Percentiles rank a stretch among this genome's conserved stretches.
Conservation (phyloP, 495 filamentous ascomycete genomes). For the Clavariopsis aquatica region DNA sequence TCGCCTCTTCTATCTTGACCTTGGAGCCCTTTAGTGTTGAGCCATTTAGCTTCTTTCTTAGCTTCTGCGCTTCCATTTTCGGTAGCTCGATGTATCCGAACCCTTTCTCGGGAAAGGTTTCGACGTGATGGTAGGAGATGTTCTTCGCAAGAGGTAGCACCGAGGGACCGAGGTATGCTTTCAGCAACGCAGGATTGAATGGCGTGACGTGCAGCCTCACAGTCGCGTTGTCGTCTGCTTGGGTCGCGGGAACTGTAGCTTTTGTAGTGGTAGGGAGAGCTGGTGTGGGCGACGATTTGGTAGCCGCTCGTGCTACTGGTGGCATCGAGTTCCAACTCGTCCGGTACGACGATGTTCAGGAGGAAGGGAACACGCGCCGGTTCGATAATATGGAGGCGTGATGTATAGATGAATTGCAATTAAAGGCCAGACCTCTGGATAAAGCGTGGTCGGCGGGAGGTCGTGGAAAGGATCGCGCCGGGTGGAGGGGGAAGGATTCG, state of each 20-base stretch:
- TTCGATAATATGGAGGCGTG: background rate
- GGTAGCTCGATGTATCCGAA: slow-evolving; percentile 91
- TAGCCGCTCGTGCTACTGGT: slow-evolving; percentile 13
- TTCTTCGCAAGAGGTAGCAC: slow-evolving; percentile 68
- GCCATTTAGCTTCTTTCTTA: slow-evolving; percentile 92
- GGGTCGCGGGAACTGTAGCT: slow-evolving; percentile 6
- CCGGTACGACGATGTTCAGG: background rate
- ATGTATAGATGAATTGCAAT: background rate
- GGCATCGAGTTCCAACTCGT: slow-evolving; percentile 20
- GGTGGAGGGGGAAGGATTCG: background rate
- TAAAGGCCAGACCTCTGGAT: background rate
- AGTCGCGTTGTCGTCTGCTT: slow-evolving; percentile 11
- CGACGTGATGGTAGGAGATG: slow-evolving; percentile 78
- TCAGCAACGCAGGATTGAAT: slow-evolving; percentile 69
- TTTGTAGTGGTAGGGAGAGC: background rate
- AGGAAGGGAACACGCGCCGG: background rate
- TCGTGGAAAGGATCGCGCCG: background rate
- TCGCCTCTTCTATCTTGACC: slow-evolving; percentile 77
- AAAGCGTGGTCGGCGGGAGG: background rate
- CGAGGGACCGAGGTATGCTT: slow-evolving; percentile 65
- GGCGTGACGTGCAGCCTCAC: slow-evolving; percentile 77
- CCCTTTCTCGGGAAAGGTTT: slow-evolving; percentile 83
- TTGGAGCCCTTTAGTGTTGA: slow-evolving; percentile 81
- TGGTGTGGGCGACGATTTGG: background rate
- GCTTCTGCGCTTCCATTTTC: slow-evolving; percentile 74